Base-by-base conservation (phyloP, 805 yeast species). In the Metschnikowia chrysomelidarum region DNA sequence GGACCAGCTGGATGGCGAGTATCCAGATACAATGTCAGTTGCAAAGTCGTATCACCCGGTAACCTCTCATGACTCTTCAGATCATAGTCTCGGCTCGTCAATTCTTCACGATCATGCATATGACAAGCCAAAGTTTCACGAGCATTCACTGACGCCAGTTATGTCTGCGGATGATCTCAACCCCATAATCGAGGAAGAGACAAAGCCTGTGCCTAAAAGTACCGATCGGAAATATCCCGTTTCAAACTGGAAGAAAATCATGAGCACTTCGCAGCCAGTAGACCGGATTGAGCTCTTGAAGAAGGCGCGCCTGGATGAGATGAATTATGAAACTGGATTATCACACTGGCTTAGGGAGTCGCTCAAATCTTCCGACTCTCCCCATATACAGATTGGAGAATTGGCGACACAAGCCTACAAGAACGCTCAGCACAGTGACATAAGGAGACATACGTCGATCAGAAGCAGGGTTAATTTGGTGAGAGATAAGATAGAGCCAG, bases 321-420 rank as follows among this genome's bases (percentile, higher is more conserved):
- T 54, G 1, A 62, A 59, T 5, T 69, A 65, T 43, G 79, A 79
- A 32, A 67, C 80, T 0, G 86, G 86, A 1, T 56, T 82, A n/a
- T 68, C 68, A 16, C 60, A 67, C 2, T 82, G 85, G 82, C 62
- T 79, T 53, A 54, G 48, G 53, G 77, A 53, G 57, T 62, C 69
- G 46, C 64, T 64, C 56, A 69, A 44, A 52, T 58, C 60, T 1
- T 60, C 57, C 30, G 50, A 47, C 20, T 47, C 59, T 7, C 53
- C 62, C n/a, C 60, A 47, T 38, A 67, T 66, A 18, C 72, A 59
- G 39, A 63, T 73, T 32, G 79, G 80, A 0, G 67, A 67, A 13
- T 72, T 78, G 42, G 88, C 82, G 2, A 63, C 73, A 19, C 76
- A 73, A 36, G 87, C 87, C 2, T 81, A 80, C 54, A 78, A 76